Base-by-base conservation (phyloP, 345 rosid genomes). In the Psidium guajava region DNA sequence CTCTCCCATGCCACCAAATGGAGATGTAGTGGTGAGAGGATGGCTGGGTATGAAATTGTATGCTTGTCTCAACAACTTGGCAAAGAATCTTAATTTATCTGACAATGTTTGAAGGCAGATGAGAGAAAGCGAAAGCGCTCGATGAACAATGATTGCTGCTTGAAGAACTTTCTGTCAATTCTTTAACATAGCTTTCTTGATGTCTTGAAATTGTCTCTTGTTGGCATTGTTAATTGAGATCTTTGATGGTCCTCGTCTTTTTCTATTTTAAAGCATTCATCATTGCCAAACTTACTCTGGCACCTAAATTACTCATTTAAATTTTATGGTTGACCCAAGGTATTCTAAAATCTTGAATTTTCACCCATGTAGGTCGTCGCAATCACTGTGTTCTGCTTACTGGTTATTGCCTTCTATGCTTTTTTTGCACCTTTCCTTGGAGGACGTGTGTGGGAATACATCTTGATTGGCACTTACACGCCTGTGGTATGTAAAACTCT, bases 401-500 rank as follows among this genome's bases (percentile, higher is more conserved):
- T 97, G 87, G 93, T 89, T 85, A 96, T 97, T 74, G 99, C 99
- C 8, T 97, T 93, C 87, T 97, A 96, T 91, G 96, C 99, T 27
- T 97, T 97, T 86, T 94, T 96, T 27, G 98, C 98, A 49, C 99
- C 99, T 85, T 97, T 97, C 87, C 91, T 94, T 87, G 98, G 99
- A 87, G 98, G 99, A 87, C 97, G 82, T 54, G 87, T 91, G 69
- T 97, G 98, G 99, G 98, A 97, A 88, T 97, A 91, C 83, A 89
- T 89, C 84, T 89, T 96, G 85, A 85, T 93, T 21, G 98, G 89
- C 51, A 87, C 92, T 75, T 97, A 96, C 92, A 91, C 99, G 40
- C 98, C 97, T 27, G 98, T 97, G 98, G 99, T 97, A 97, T 82
- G 96, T 90, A 57, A 82, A 56, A 52, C 73, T 32, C 64, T 58